Base-by-base conservation (phyloP, 352 stramenopile genomes). In the Globisporangium iwayamae region DNA sequence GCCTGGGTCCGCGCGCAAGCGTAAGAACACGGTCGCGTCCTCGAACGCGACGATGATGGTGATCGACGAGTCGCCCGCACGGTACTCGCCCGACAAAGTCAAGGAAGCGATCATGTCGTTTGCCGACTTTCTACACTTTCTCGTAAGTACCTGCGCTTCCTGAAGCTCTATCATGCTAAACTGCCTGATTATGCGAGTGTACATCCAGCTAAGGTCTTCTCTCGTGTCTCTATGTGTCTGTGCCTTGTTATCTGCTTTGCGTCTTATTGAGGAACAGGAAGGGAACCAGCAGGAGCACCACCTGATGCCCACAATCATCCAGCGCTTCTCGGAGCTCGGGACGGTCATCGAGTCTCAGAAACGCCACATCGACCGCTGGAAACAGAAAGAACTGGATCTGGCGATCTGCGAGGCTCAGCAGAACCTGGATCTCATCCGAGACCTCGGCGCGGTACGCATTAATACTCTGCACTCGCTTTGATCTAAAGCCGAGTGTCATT, bases 291-390 rank as follows among this genome's bases (percentile, higher is more conserved):
- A 76, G 25, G 85, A 91, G 34, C 79, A 91, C 47, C 59, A 72
- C 25, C 72, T 93, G 20, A 94, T 94, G 83, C 83, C 83, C 18
- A 74, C 75, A 10, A 94, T 94, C 64, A 90, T 91, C 59, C 72
- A 89, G 64, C 71, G 82, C 25, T 91, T 93, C 58, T 75, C 81
- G 9, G 83, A 94, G 59, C 71, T 94, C 10, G 85, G 85, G 7
- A 75, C 81, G 1, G 81, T 94, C 3, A 94, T 94, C 63, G 83
- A 94, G 76, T 90, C 81, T 18, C 85, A 94, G 69, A 94, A 94
- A 71, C 75, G 82, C 48, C 81, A 94, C 52, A 93, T 92, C 38
- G 83, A 94, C 58, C 80, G 78, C 25, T 94, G 85, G 85, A 94
- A 94, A 75, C 74, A 85, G 61, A 91, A 91, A 69, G 85, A 93